Conservation (phyloP, 305 asterid genomes). For the Rubia occidens region DNA sequence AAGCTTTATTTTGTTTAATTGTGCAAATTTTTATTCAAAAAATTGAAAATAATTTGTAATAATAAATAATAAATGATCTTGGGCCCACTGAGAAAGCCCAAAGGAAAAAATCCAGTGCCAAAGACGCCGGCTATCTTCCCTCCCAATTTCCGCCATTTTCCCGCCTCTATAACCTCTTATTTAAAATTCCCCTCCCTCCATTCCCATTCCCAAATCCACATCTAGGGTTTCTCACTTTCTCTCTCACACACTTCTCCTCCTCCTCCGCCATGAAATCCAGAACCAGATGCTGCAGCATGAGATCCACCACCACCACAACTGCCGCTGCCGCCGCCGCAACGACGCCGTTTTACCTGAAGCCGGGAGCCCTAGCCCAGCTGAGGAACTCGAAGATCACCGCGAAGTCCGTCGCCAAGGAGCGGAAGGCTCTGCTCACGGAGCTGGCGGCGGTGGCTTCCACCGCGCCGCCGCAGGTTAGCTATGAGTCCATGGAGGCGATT, state of each 20-base stretch:
- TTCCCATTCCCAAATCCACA: not conserved
- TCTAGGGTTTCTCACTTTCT: constrained; percentile 17
- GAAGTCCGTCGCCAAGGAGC: constrained; percentile 38
- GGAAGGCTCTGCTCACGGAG: constrained; percentile 34
- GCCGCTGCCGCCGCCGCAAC: not conserved
- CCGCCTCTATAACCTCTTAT: constrained; percentile 13
- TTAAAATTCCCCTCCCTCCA: constrained; percentile 12
- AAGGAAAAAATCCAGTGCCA: not conserved
- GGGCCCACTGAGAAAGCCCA: not conserved
- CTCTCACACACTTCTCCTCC: constrained; percentile 3
- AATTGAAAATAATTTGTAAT: not conserved
- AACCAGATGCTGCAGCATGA: constrained; percentile 17
- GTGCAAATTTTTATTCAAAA: not conserved
- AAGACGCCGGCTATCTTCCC: not conserved
- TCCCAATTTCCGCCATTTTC: constrained; percentile 8
- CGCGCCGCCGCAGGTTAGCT: constrained; percentile 23
- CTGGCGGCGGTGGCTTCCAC: constrained; percentile 22
- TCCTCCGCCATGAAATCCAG: constrained; percentile 14
- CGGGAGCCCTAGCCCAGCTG: constrained; percentile 68
- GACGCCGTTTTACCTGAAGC: constrained; percentile 32
- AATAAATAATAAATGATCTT: not conserved
- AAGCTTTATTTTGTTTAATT: too few relatives aligned
- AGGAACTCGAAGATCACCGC: constrained; percentile 56
- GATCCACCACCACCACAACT: constrained; percentile 6
- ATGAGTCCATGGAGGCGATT: constrained; percentile 31